phyloP scores from a whole-genome alignment of 805 yeast genomes.

The Metschnikowia arizonensis region DNA sequence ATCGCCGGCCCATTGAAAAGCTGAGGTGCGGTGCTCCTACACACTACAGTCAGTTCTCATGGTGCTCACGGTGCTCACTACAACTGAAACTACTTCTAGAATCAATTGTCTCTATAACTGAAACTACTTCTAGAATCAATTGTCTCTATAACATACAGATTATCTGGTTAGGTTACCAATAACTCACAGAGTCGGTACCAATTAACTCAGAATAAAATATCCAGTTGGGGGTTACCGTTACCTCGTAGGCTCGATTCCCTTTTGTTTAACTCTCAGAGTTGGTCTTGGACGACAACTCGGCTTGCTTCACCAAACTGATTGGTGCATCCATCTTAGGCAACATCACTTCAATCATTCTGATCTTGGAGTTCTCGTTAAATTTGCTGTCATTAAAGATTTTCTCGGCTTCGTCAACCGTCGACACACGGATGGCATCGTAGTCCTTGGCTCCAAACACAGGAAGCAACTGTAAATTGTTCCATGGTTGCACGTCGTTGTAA shows the following conservation, averaged over 20 bases:
- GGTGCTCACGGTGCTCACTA: no score
- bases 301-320: slow-evolving; percentile 33
- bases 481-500: slow-evolving; percentile 37
- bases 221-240: no score
- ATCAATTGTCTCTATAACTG: no score
- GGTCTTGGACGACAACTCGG: slow-evolving; percentile 29
- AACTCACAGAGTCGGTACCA: slow-evolving; percentile 21
- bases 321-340: slow-evolving; percentile 39
- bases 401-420: slow-evolving; percentile 26
- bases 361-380: slow-evolving; percentile 29
- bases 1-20: background rate
- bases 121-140: background rate
- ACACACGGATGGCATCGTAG: slow-evolving; percentile 25
- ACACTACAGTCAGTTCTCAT: no score
- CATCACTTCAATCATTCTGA: slow-evolving; percentile 35
- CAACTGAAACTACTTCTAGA: no score
- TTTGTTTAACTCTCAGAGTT: slow-evolving; percentile 18
- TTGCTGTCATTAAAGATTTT: slow-evolving; percentile 23
- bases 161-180: background rate
- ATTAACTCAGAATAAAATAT: no score
- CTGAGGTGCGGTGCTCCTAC: background rate
- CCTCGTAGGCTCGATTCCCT: no score
- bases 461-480: slow-evolving; percentile 34
- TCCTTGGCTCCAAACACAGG: slow-evolving; percentile 30
- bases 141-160: background rate